Percentiles rank a stretch among this genome's conserved stretches.
These are phyloP conservation scores for Leccinum glutinopallens DNA, from an alignment of 1,284 basidiomycete species.

Conservation along the genomic window DNA sequence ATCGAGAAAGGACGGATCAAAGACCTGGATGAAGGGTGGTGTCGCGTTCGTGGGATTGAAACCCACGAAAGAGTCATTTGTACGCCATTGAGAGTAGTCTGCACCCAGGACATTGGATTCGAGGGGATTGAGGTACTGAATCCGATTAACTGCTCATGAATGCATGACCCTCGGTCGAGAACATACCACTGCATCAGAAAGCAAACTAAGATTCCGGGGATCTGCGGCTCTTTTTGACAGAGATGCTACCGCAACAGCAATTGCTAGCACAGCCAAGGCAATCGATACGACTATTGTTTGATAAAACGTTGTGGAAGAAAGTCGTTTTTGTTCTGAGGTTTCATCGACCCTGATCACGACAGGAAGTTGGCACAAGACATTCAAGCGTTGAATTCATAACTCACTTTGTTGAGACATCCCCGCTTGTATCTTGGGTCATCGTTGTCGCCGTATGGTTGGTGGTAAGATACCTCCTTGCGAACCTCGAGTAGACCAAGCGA, in stretches of 20 bases:
- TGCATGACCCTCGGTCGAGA: neutral
- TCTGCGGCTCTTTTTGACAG: neutral
- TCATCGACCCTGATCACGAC: neutral
- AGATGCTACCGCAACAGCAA: neutral
- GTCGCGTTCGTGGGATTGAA: constrained; percentile 46
- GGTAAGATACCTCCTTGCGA: neutral
- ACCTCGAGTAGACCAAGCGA: constrained; percentile 16
- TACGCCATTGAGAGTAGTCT: neutral
- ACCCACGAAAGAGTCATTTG: constrained; percentile 32
- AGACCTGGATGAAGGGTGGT: neutral
- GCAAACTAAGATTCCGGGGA: neutral
- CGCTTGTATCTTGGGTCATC: neutral
- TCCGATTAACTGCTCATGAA: constrained; percentile 13
- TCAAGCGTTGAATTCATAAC: constrained; percentile 1
- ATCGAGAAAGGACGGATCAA: neutral
- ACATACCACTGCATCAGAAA: constrained; percentile 25
- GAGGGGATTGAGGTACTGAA: constrained; percentile 44
- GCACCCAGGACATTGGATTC: constrained; percentile 47
- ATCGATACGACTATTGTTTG: neutral
- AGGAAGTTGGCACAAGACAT: neutral
- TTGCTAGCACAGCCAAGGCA: neutral
- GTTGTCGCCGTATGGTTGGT: constrained; percentile 8
- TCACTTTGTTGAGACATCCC: neutral
- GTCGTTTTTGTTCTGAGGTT: neutral
- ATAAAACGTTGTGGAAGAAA: neutral